These are phyloP conservation scores for Colletotrichum tamarilloi DNA, from an alignment of 2,329 filamentous ascomycete species.

Conservation along the genomic window DNA sequence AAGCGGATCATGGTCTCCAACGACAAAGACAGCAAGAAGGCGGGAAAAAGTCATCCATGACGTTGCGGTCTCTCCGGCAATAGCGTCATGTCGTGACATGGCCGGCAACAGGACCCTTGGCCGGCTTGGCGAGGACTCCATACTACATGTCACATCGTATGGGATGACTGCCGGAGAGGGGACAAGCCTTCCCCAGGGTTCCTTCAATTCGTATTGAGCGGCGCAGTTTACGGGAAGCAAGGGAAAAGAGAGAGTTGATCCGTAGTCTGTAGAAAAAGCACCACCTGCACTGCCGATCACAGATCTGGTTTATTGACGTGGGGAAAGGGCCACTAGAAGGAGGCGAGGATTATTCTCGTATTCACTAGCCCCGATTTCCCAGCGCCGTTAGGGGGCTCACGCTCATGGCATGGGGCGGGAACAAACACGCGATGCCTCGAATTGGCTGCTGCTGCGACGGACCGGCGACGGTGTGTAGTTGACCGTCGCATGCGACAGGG, in stretches of 20 bases:
- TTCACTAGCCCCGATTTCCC: constrained; percentile 18
- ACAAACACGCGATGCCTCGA: constrained; percentile 3
- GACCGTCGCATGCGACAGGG: neutral
- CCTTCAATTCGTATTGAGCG: constrained; percentile 29
- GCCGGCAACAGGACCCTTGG: constrained; percentile 13
- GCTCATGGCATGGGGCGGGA: neutral
- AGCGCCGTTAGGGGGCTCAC: neutral
- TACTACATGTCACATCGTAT: constrained; percentile 30
- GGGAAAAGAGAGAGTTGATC: neutral
- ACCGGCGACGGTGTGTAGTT: neutral
- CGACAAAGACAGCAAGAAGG: neutral
- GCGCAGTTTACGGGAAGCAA: neutral
- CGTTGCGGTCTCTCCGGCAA: constrained; percentile 70
- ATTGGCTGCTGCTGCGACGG: constrained; percentile 4
- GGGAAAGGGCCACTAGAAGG: constrained; percentile 12
- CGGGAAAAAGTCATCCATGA: constrained; percentile 60
- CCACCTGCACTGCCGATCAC: constrained; percentile 22
- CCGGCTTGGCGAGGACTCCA: constrained; percentile 21
- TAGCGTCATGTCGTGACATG: constrained; percentile 46
- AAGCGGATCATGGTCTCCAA: constrained; percentile 1
- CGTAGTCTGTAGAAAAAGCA: constrained; percentile 8
- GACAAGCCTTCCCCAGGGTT: constrained; percentile 8
- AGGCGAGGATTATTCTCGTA: constrained; percentile 27
- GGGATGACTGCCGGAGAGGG: constrained; percentile 21
- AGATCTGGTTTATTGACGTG: constrained; percentile 27